Evolutionary conservation across 1,284 basidiomycete genomes (phyloP).

Genomic region (Gomphus bonarii): DNA sequence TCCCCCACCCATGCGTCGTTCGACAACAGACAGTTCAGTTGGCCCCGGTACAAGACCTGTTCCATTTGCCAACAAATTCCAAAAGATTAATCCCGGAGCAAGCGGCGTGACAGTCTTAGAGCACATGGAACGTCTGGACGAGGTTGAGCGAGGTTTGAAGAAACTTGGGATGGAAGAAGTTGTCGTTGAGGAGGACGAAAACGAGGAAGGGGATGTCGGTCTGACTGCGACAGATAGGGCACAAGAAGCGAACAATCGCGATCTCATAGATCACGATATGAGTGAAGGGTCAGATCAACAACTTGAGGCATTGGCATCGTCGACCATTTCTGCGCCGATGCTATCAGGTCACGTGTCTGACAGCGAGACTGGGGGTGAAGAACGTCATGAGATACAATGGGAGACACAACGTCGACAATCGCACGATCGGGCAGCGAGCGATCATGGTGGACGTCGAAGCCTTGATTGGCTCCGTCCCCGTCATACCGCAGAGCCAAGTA

Average conservation of each 20-base stretch:
- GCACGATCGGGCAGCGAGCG: constrained; percentile 18
- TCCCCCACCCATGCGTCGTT: constrained; percentile 57
- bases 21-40: constrained; percentile 45
- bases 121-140: constrained; percentile 71
- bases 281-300: constrained; percentile 6
- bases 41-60: constrained; percentile 44
- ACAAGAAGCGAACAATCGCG: not conserved
- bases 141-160: constrained; percentile 68
- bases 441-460: constrained; percentile 27
- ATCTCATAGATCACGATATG: constrained; percentile 6
- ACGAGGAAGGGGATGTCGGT: constrained; percentile 38
- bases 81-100: constrained; percentile 69
- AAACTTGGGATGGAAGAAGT: constrained; percentile 51
- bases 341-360: not conserved
- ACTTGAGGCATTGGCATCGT: constrained; percentile 3
- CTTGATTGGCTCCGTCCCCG: constrained; percentile 54
- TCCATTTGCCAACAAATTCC: constrained; percentile 69
- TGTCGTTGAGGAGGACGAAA: constrained; percentile 37
- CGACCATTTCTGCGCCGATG: constrained; percentile 8
- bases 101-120: constrained; percentile 74
- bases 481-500: constrained; percentile 31
- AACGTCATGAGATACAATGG: not conserved
- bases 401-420: not conserved
- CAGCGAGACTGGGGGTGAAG: constrained; percentile 2
- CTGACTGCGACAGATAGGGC: constrained; percentile 11